Conservation (phyloP, 257 asterid species). For the Verbena officinalis region DNA sequence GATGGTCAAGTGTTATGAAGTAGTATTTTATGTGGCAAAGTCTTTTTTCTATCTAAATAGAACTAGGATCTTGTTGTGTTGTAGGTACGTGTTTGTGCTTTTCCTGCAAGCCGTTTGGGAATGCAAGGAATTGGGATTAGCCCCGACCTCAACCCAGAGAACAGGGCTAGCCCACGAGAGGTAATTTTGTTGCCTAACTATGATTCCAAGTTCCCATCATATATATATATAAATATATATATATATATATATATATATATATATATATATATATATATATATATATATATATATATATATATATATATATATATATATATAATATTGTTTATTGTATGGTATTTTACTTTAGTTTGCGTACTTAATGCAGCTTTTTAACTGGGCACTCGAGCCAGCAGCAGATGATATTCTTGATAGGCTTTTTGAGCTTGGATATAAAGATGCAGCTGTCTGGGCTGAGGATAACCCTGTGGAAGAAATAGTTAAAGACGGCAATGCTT, state of each 20-base stretch:
- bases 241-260: background rate
- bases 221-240: background rate
- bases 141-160: slow-evolving; percentile 95
- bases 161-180: slow-evolving; percentile 76
- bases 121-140: slow-evolving; percentile 84
- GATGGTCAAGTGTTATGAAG: too few species aligned
- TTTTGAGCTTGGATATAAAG: slow-evolving; percentile 75
- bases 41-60: background rate
- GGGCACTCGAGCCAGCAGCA: slow-evolving; percentile 98
- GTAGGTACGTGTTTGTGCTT: slow-evolving; percentile 93
- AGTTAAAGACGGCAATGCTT: slow-evolving; percentile 50
- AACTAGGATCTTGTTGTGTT: slow-evolving; percentile 17
- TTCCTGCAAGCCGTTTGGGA: slow-evolving; percentile 78
- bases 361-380: slow-evolving; percentile 79
- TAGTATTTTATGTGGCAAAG: too few species aligned
- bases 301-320: background rate
- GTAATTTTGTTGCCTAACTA: slow-evolving; percentile 39
- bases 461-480: slow-evolving; percentile 66
- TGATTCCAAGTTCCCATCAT: background rate
- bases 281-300: background rate
- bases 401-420: slow-evolving; percentile 80
- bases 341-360: background rate
- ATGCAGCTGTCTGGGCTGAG: slow-evolving; percentile 85
- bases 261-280: background rate
- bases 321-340: background rate